A percentile compares a stretch with the other conserved stretches of the same genome.
These are phyloP conservation scores for Annona squamosa DNA, from an alignment of 164 flowering plant species.

Conservation along the genomic window DNA sequence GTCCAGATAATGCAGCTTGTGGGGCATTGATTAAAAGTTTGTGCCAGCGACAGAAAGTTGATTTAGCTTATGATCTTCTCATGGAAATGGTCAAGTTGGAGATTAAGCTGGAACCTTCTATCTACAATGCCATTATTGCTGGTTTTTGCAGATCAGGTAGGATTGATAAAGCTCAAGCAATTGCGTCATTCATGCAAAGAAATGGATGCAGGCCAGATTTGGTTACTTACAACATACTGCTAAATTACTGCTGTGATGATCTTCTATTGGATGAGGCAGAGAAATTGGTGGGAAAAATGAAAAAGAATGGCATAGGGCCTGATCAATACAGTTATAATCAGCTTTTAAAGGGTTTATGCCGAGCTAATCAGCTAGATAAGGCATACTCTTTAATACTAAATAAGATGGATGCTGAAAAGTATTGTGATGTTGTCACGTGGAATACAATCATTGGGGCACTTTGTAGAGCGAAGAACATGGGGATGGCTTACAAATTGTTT, in stretches of 20 bases:
- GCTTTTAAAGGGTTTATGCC: conserved; percentile 80
- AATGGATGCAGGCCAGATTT: conserved; percentile 77
- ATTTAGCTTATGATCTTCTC: conserved; percentile 81
- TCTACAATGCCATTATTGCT: conserved; percentile 72
- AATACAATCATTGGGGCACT: conserved; percentile 75
- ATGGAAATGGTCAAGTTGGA: conserved; percentile 41
- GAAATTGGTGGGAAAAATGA: conserved; percentile 59
- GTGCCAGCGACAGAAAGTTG: conserved; percentile 62
- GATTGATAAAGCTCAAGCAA: conserved; percentile 66
- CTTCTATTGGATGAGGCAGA: conserved; percentile 68
- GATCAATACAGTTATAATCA: conserved; percentile 85
- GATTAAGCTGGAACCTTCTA: conserved; percentile 29
- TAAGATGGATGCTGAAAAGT: conserved; percentile 59
- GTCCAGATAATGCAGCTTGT: conserved; percentile 66
- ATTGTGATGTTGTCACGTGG: conserved; percentile 61
- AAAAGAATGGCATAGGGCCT: conserved; percentile 49
- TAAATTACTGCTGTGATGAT: conserved; percentile 66
- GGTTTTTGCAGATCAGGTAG: conserved; percentile 73
- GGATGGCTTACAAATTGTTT: conserved; percentile 49
- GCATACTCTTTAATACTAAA: conserved; percentile 58
- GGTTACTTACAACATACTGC: conserved; percentile 67
- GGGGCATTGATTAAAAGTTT: conserved; percentile 67
- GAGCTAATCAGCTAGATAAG: conserved; percentile 52
- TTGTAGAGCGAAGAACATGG: conserved; percentile 34
- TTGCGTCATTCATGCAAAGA: conserved; percentile 60